Conservation (phyloP, 345 rosid species). For the Lenwebbia sp. region DNA sequence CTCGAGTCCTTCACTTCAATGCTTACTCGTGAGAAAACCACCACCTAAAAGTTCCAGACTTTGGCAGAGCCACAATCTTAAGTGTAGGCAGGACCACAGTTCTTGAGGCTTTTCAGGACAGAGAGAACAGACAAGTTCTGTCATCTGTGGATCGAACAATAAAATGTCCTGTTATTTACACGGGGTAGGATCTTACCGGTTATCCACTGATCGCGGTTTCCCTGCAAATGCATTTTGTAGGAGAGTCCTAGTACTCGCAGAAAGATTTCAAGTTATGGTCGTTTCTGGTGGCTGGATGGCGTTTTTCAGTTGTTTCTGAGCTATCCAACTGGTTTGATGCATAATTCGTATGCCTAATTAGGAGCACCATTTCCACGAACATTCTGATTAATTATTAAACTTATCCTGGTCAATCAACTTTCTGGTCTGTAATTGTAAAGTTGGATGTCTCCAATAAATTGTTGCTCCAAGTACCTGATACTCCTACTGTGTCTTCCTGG, state of each 20-base stretch:
- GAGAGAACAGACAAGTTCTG: neutral
- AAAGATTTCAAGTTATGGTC: neutral
- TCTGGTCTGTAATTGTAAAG: neutral
- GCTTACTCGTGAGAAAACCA: neutral
- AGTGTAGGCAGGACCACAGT: neutral
- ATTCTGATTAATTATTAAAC: neutral
- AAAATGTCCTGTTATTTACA: neutral
- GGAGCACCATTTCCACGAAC: neutral
- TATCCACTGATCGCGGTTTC: neutral
- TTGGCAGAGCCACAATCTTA: neutral
- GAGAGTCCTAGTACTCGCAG: neutral
- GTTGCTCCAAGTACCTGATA: neutral
- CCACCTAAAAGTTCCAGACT: neutral
- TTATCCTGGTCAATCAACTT: neutral
- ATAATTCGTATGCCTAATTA: neutral
- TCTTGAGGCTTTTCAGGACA: neutral
- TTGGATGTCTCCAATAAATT: neutral
- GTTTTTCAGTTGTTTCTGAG: neutral
- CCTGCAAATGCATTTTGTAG: neutral
- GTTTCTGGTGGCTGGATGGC: neutral
- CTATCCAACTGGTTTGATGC: neutral
- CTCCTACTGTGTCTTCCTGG: neutral
- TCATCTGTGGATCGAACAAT: neutral
- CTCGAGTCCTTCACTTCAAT: neutral
- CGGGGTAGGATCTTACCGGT: neutral